These are phyloP conservation scores for Thyridium curvatum DNA, from an alignment of 2,329 filamentous ascomycete genomes.

Conservation along the genomic window DNA sequence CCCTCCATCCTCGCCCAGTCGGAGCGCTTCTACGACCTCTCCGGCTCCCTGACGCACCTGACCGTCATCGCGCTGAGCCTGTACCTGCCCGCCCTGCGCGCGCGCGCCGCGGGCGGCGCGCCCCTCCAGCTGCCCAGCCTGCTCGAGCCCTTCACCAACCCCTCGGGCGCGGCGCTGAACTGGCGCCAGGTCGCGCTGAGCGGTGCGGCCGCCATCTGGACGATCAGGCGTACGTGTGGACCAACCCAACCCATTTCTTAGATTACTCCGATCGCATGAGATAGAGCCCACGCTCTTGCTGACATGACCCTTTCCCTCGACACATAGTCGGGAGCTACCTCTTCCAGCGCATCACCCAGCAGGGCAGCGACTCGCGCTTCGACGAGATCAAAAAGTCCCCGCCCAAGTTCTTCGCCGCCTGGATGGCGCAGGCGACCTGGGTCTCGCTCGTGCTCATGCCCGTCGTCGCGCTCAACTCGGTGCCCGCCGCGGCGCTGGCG, in stretches of 20 bases:
- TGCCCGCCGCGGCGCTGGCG: conserved; percentile 47
- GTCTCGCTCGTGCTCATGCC: conserved; percentile 62
- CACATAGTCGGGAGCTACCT: conserved; percentile 55
- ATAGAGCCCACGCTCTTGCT: too few relatives aligned
- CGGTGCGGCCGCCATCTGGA: conserved; percentile 46
- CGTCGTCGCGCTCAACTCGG: conserved; percentile 56
- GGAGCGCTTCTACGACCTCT: conserved; percentile 64
- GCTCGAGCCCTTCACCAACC: conserved; percentile 33
- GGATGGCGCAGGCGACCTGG: conserved; percentile 57
- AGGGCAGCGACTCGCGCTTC: conserved; percentile 51
- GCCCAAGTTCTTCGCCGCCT: conserved; percentile 27
- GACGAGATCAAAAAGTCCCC: conserved; percentile 30
- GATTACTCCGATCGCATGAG: too few relatives aligned
- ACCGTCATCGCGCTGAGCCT: conserved; percentile 57
- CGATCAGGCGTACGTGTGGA: conserved; percentile 43
- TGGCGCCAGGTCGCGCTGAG: conserved; percentile 48
- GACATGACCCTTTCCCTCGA: too few relatives aligned
- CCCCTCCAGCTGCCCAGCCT: conserved; percentile 34
- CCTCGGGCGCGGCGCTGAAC: conserved; percentile 39
- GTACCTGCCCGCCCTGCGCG: conserved; percentile 53
- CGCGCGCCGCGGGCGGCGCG: conserved; percentile 38
- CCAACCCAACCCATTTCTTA: too few relatives aligned
- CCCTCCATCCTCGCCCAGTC: conserved; percentile 55
- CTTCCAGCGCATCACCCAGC: conserved; percentile 51
- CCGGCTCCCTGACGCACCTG: conserved; percentile 60